phyloP scores from a whole-genome alignment of 2,329 filamentous ascomycete species.

The Macrophomina phaseolina region DNA sequence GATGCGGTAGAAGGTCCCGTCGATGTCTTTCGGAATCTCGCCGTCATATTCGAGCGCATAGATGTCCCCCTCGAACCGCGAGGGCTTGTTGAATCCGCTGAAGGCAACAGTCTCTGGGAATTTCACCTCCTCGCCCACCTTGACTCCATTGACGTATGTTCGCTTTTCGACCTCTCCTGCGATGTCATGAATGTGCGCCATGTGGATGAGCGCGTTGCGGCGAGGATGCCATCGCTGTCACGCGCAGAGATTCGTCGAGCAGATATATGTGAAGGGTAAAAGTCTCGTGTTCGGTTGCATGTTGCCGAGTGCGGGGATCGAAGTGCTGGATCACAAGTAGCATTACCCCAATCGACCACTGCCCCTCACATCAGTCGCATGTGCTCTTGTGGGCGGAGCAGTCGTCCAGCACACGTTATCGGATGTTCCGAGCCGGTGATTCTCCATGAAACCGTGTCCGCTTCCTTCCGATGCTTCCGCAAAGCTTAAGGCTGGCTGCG shows the following conservation, averaged over 20 bases:
- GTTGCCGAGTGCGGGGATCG: conserved; percentile 7
- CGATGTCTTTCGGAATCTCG: conserved; percentile 49
- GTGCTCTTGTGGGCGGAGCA: no score
- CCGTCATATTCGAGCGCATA: conserved; percentile 48
- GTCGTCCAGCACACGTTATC: no score
- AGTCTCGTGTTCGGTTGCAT: background rate
- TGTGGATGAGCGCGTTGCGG: background rate
- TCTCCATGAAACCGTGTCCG: no score
- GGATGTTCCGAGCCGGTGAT: no score
- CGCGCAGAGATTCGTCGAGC: background rate
- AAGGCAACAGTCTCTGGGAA: conserved; percentile 44
- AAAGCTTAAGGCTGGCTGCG: no score
- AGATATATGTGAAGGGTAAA: background rate
- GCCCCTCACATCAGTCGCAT: no score
- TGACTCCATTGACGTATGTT: conserved; percentile 35
- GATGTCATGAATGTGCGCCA: conserved; percentile 20
- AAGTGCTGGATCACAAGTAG: no score
- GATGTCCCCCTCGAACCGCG: conserved; percentile 48
- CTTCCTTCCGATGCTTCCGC: no score
- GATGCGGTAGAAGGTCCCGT: conserved; percentile 53
- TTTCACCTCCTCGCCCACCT: conserved; percentile 38
- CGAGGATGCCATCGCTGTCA: no score
- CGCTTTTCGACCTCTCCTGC: conserved; percentile 12
- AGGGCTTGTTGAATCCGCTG: conserved; percentile 49
- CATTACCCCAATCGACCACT: no score